Base-by-base conservation (phyloP, 345 rosid genomes). In the Nasturtium officinale region DNA sequence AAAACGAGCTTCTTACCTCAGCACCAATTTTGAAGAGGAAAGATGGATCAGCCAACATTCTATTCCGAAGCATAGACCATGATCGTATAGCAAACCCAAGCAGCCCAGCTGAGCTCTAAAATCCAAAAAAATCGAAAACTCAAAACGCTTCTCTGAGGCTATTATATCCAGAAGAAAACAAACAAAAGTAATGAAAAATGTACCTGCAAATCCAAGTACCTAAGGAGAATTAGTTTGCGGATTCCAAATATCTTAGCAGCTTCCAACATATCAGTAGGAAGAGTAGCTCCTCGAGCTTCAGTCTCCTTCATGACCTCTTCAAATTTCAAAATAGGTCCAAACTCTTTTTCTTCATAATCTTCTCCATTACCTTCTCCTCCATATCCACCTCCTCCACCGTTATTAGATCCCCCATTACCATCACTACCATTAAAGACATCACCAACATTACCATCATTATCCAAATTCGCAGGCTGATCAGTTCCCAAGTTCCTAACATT, bases 31-130 rank as follows among this genome's bases (percentile, higher is more conserved):
- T 92, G 80, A 95, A 95, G 60, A 95, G 96, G 71, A 94, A 90
- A 42, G 98, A 92, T 33, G 98, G 97, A 78, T 95, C 99, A 60
- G 91, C 98, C 76, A 91, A 67, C 97, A 95, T 88, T 72, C 99
- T 79, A 64, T 89, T 87, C 1, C 97, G 90, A 38, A 91, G 87
- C 90, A 95, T 81, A 30, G 85, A 60, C 82, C 96, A 87, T 1
- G 87, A 84, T 74, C 81, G 83, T 82, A 90, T 83, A 13, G 80
- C 73, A 76, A 86, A 84, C n/a, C 91, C 87, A 35, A 96, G 75
- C 3, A 86, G 80, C 84, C 99, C 86, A 18, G 50, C 78, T 13
- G 92, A 82, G 26, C 90, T 89, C 98, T 90, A 73, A 74, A 75
- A 75, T 12, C 29, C 53, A 2, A 51, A 66, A 6, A 23, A 23